phyloP scores from a whole-genome alignment of 176 grass and related monocot genomes.

The Triticum urartu region DNA sequence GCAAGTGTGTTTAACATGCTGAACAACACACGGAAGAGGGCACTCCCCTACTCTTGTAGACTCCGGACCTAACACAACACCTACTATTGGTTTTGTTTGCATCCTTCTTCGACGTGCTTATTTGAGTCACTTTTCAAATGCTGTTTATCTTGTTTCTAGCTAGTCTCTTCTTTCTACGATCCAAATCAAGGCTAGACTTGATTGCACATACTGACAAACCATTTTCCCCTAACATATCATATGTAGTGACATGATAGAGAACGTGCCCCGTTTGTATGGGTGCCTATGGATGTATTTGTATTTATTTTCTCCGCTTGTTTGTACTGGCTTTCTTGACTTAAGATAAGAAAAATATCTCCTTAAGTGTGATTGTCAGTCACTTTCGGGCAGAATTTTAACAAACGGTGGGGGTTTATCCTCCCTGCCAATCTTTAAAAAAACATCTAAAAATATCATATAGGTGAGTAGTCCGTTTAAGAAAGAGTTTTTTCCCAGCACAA shows the following conservation, averaged over 20 bases:
- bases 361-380: neutral
- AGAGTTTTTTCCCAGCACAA: neutral
- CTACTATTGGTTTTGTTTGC: conserved; percentile 9
- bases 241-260: neutral
- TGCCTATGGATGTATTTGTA: neutral
- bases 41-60: conserved; percentile 27
- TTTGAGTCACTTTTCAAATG: conserved; percentile 20
- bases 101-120: conserved; percentile 17
- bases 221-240: neutral
- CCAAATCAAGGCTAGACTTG: neutral
- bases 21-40: conserved; percentile 21
- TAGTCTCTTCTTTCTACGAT: neutral
- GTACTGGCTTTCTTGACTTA: neutral
- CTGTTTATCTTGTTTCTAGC: neutral
- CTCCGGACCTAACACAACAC: conserved; percentile 39
- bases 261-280: neutral
- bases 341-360: neutral
- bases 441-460: neutral
- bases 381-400: neutral
- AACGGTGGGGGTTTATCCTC: neutral
- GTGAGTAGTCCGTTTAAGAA: neutral
- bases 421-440: neutral
- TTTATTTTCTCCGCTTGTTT: neutral
- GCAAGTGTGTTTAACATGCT: conserved; percentile 33
- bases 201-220: neutral